These are phyloP conservation scores for Tetrapisispora phaffii DNA, from an alignment of 805 yeast genomes.

Conservation along the genomic window DNA sequence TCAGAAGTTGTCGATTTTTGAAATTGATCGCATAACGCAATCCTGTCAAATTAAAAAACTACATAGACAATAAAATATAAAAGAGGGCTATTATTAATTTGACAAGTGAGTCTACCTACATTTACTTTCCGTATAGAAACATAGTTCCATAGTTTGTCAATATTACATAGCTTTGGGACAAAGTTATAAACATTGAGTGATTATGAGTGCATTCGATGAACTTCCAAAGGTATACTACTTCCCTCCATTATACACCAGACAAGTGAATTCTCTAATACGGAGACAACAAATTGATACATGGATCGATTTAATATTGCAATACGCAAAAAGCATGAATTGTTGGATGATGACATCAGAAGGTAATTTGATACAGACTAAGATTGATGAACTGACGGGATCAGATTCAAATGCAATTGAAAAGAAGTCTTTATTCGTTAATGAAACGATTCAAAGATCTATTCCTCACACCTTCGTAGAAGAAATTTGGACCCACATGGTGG, in stretches of 20 bases:
- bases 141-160: no score
- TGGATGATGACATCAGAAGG: constrained; percentile 41
- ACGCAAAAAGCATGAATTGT: constrained; percentile 45
- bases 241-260: constrained; percentile 88
- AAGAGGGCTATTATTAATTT: no score
- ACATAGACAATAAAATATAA: no score
- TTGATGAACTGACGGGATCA: background rate
- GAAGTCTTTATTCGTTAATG: constrained; percentile 40
- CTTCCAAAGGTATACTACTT: constrained; percentile 55
- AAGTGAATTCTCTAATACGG: constrained; percentile 72
- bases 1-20: no score
- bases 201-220: background rate
- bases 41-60: no score
- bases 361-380: constrained; percentile 4
- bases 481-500: constrained; percentile 49
- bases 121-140: no score
- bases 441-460: constrained; percentile 41
- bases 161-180: no score
- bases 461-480: constrained; percentile 45
- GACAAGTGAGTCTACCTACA: no score
- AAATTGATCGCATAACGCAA: no score
- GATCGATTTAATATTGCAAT: constrained; percentile 53
- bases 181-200: background rate
- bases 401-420: constrained; percentile 2
- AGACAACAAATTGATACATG: constrained; percentile 72